Conservation (phyloP, 2,329 filamentous ascomycete species). For the Fusarium oligoseptatum region DNA sequence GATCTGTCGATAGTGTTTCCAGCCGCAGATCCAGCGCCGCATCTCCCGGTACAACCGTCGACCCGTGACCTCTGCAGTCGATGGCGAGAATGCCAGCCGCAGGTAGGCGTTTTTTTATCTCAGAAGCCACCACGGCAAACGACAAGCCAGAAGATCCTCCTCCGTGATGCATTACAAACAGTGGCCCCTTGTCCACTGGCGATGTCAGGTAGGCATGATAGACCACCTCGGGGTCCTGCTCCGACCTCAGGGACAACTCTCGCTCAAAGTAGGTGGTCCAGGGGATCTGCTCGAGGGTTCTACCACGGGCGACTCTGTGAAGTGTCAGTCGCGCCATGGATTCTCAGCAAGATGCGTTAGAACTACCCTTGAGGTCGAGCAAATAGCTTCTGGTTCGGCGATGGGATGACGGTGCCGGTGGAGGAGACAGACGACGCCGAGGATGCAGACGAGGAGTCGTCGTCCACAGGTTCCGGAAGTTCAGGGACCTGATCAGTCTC, state of each 20-base stretch:
- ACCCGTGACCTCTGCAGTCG: slow-evolving; percentile 90
- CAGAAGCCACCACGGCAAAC: slow-evolving; percentile 84
- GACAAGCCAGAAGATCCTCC: slow-evolving; percentile 93
- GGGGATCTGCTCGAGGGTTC: slow-evolving; percentile 74
- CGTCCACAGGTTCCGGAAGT: slow-evolving; percentile 60
- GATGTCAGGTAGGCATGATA: slow-evolving; percentile 93
- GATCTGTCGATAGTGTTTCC: slow-evolving; percentile 78
- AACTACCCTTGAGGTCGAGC: slow-evolving; percentile 76
- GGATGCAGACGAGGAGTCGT: slow-evolving; percentile 81
- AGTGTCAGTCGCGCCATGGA: slow-evolving; percentile 41
- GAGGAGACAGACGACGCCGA: slow-evolving; percentile 89
- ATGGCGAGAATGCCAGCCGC: slow-evolving; percentile 85
- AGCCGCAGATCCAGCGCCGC: slow-evolving; percentile 75
- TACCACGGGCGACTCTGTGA: slow-evolving; percentile 62
- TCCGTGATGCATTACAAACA: slow-evolving; percentile 96
- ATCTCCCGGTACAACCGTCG: slow-evolving; percentile 65
- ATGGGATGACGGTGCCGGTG: slow-evolving; percentile 90
- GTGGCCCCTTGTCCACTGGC: slow-evolving; percentile 78
- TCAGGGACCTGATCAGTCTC: slow-evolving; percentile 62
- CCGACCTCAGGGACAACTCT: slow-evolving; percentile 79
- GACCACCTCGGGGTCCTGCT: slow-evolving; percentile 62
- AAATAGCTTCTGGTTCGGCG: slow-evolving; percentile 79
- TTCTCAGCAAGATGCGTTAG: slow-evolving; percentile 14
- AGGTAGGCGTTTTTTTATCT: slow-evolving; percentile 83
- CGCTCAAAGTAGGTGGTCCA: slow-evolving; percentile 95